Evolutionary conservation across 768 basidiomycete species (phyloP), one percentile per base, ranked within the genome.

Genomic region (Tephrocybe sp.): DNA sequence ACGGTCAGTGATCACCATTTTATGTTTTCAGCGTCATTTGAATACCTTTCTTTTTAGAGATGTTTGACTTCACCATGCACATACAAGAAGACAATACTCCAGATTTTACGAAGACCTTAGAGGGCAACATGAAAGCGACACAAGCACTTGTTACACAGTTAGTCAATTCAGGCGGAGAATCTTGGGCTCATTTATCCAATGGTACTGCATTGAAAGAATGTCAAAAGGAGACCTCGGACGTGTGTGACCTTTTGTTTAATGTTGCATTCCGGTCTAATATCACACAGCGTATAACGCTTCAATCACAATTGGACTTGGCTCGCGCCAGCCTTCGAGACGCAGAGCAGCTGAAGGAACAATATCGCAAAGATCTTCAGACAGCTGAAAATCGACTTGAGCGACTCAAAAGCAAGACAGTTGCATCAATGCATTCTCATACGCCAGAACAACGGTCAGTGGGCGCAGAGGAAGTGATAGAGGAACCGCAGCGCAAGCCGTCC

Each of bases 351-450:
- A 77, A 71, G 46, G 74, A 79, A 24, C 66, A 65, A 55, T 80
- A 76, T 53, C 73, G 74, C 49, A 69, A 73, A 30, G 73, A 78
- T 18, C 79, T 89, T 25, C 61, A 76, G 13, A 66, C 68, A 5
- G 76, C 82, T 1, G 83, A 89, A 64, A 82, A 71, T 49, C 83
- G 83, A 19, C 66, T 79, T 32, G 87, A 88, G 53, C 76, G 87
- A 47, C 58, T 78, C 22, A 75, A 71, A 52, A 87, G 85, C 56
- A 68, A 68, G 37, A 76, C 80, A 0, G 77, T 86, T 11, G 64
- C 64, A 30, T 69, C 72, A n/a, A 64, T 78, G 54, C 76, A 78
- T 57, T 60, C 67, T 19, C 73, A 67, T 47, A 57, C 69, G 41
- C 59, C 59, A 21, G 56, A 59, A 34, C 54, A 51, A 16, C 62